A percentile compares a stretch with the other conserved stretches of the same genome.
Evolutionary conservation across 2,329 filamentous ascomycete species (phyloP).

Genomic region (Phialocephala subalpina): DNA sequence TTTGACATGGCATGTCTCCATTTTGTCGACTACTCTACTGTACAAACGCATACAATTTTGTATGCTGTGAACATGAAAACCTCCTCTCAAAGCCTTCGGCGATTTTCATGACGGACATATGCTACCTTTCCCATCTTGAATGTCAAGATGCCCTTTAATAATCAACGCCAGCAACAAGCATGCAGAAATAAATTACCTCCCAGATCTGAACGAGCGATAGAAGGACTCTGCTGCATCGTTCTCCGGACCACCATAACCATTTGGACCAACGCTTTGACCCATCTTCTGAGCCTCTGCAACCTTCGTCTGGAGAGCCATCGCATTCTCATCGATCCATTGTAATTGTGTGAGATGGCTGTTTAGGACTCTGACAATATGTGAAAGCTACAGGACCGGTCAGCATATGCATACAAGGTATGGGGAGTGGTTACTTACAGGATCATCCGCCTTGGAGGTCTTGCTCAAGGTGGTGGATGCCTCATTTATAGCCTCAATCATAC

Average conservation of each 20-base stretch:
- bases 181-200: slow-evolving; percentile 58
- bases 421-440: slow-evolving; percentile 70
- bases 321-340: slow-evolving; percentile 91
- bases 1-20: slow-evolving; percentile 18
- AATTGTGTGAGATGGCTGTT: slow-evolving; percentile 92
- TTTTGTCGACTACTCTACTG: slow-evolving; percentile 23
- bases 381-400: slow-evolving; percentile 65
- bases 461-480: slow-evolving; percentile 86
- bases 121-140: slow-evolving; percentile 30
- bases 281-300: slow-evolving; percentile 84
- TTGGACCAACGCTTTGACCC: slow-evolving; percentile 64
- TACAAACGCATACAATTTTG: slow-evolving; percentile 27
- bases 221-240: slow-evolving; percentile 86
- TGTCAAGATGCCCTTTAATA: slow-evolving; percentile 31
- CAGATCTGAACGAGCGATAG: slow-evolving; percentile 85
- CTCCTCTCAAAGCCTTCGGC: slow-evolving; percentile 12
- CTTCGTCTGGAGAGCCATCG: slow-evolving; percentile 82
- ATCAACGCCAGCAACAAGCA: slow-evolving; percentile 37
- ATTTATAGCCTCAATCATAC: slow-evolving; percentile 99
- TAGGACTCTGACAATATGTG: slow-evolving; percentile 93
- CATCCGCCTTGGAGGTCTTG: slow-evolving; percentile 88
- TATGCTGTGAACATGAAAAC: slow-evolving; percentile 21
- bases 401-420: background rate
- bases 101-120: slow-evolving; percentile 30
- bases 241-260: slow-evolving; percentile 65